Conservation (phyloP, 2,329 filamentous ascomycete species). For the Diaporthe vexans region DNA sequence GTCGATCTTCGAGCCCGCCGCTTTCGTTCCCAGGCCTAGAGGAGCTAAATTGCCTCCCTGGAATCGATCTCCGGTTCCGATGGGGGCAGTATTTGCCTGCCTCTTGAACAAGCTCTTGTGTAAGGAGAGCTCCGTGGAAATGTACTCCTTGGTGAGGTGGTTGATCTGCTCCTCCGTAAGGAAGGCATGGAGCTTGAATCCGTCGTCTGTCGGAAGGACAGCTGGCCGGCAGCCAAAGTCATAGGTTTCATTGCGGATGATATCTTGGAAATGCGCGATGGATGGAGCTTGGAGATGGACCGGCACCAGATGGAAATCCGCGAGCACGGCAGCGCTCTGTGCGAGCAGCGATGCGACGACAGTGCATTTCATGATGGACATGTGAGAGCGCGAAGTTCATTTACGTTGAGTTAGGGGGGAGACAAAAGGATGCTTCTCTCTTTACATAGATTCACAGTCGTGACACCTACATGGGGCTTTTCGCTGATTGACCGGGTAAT, state of each 20-base stretch:
- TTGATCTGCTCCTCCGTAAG: conserved; percentile 2
- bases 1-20: background rate
- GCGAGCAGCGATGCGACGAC: background rate
- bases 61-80: conserved; percentile 8
- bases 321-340: background rate
- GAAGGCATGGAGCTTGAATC: conserved; percentile 15
- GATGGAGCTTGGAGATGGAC: conserved; percentile 1
- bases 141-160: background rate
- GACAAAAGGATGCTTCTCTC: no score
- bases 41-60: background rate
- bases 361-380: background rate
- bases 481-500: conserved; percentile 3
- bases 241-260: conserved; percentile 13
- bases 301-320: background rate
- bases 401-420: background rate
- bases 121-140: background rate
- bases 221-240: conserved; percentile 22
- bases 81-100: background rate
- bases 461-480: background rate
- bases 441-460: background rate
- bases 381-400: background rate
- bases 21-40: background rate
- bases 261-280: background rate
- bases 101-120: background rate
- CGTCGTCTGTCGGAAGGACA: background rate